phyloP scores from a whole-genome alignment of 352 stramenopile species.

The Phytopythium delawarense region DNA sequence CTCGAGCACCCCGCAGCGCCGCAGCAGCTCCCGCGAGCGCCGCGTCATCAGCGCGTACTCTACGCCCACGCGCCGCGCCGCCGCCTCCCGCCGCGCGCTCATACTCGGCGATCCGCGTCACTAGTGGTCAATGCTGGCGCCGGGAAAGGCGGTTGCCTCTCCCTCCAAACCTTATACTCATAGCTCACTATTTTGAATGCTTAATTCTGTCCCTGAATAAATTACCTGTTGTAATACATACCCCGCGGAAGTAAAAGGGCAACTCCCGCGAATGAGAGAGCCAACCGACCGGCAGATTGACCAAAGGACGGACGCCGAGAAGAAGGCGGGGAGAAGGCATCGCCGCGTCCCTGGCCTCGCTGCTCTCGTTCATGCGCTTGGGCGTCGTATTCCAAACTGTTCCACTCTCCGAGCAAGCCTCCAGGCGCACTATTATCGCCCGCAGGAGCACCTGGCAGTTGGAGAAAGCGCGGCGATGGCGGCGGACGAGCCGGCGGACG shows the following conservation, averaged over 20 bases:
- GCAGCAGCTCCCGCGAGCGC: slow-evolving; percentile 28
- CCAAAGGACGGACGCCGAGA: background rate
- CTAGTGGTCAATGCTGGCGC: background rate
- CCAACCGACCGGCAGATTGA: background rate
- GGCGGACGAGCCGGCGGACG: background rate
- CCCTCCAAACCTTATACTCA: too few species aligned
- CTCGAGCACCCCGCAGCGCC: slow-evolving; percentile 23
- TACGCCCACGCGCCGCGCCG: slow-evolving; percentile 14
- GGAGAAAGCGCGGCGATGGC: background rate
- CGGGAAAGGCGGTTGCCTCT: background rate
- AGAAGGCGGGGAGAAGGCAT: background rate
- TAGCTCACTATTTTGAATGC: background rate
- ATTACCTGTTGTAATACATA: background rate
- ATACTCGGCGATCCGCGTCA: background rate
- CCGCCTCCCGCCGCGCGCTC: slow-evolving; percentile 9
- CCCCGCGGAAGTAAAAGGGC: background rate
- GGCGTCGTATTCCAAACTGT: background rate
- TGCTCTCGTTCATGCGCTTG: background rate
- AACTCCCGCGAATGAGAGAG: background rate
- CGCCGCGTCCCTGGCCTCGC: background rate
- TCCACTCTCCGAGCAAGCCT: background rate
- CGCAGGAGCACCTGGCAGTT: background rate
- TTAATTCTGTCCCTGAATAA: background rate
- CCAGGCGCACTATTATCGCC: background rate
- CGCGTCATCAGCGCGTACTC: slow-evolving; percentile 35